These are phyloP conservation scores for Pyronema omphalodes DNA, from an alignment of 495 filamentous ascomycete species.

Conservation along the genomic window DNA sequence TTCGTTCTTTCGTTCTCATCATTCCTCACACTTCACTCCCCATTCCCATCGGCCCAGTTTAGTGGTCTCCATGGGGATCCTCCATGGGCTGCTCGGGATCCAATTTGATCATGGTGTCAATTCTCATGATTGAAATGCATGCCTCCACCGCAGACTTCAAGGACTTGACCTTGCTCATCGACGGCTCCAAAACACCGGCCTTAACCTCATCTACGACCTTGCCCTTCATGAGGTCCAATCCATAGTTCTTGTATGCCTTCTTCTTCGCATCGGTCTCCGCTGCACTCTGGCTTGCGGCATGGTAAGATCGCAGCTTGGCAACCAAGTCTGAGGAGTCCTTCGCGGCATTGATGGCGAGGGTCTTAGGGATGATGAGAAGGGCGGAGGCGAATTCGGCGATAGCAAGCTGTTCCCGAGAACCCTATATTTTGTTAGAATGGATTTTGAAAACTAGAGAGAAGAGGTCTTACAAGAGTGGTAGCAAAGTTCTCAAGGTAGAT, in stretches of 20 bases:
- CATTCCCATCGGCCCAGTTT: not conserved
- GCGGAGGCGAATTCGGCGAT: slow-evolving; percentile 95
- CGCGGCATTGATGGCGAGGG: slow-evolving; percentile 88
- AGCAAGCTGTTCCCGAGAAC: slow-evolving; percentile 90
- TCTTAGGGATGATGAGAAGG: slow-evolving; percentile 89
- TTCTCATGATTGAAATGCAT: slow-evolving; percentile 98
- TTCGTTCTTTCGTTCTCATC: not conserved
- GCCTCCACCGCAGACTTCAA: slow-evolving; percentile 97
- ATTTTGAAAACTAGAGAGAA: not conserved
- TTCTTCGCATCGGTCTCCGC: slow-evolving; percentile 67
- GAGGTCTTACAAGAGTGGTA: slow-evolving; percentile 60
- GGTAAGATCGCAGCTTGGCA: slow-evolving; percentile 82
- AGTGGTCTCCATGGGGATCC: slow-evolving; percentile 19
- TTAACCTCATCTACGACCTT: slow-evolving; percentile 87
- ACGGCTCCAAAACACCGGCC: slow-evolving; percentile 87
- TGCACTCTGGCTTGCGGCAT: slow-evolving; percentile 82
- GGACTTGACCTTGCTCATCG: slow-evolving; percentile 96
- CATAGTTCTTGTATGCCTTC: slow-evolving; percentile 97
- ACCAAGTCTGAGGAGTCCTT: slow-evolving; percentile 91
- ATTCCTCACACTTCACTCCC: not conserved
- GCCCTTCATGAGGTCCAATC: slow-evolving; percentile 74
- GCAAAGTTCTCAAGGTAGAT: slow-evolving; percentile 99
- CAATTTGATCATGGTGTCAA: slow-evolving; percentile 96
- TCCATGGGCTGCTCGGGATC: slow-evolving; percentile 39
- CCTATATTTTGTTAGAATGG: slow-evolving; percentile 27